Conservation (phyloP, 2,329 filamentous ascomycete species). For the Alternaria sp. region DNA sequence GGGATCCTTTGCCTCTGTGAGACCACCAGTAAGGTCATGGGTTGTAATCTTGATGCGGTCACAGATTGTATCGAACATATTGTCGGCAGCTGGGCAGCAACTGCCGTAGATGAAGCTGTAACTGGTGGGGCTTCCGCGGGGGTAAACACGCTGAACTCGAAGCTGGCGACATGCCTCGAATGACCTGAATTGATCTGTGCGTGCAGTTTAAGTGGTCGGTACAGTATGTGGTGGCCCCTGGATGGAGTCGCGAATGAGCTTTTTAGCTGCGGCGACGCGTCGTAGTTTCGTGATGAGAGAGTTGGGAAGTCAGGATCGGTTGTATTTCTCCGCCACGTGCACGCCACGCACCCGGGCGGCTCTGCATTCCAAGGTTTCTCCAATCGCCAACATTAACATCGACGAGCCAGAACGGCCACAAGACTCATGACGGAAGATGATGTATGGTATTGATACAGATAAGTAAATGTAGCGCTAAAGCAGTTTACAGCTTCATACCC, state of each 20-base stretch:
- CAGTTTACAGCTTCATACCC: conserved; percentile 87
- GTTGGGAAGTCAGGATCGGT: background rate
- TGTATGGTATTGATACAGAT: background rate
- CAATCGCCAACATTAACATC: background rate
- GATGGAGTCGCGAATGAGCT: background rate
- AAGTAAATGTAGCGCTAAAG: background rate
- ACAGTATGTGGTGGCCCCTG: background rate
- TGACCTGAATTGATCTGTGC: background rate
- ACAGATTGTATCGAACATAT: background rate
- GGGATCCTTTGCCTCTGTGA: background rate
- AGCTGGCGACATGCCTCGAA: background rate
- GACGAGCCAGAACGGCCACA: background rate
- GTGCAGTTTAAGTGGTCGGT: background rate
- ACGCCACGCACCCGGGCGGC: background rate
- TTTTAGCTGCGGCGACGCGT: background rate
- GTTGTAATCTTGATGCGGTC: background rate
- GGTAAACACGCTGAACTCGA: background rate
- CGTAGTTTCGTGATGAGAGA: background rate
- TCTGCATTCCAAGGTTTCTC: background rate
- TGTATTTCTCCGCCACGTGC: background rate
- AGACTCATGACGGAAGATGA: background rate
- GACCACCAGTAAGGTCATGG: background rate
- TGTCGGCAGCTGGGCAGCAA: conserved; percentile 8
- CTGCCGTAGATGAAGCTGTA: conserved; percentile 6
- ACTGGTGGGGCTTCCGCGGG: conserved; percentile 8